Percentiles rank a stretch among this genome's conserved stretches.
Conservation (phyloP, 1,284 basidiomycete species). For the Malassezia japonica region DNA sequence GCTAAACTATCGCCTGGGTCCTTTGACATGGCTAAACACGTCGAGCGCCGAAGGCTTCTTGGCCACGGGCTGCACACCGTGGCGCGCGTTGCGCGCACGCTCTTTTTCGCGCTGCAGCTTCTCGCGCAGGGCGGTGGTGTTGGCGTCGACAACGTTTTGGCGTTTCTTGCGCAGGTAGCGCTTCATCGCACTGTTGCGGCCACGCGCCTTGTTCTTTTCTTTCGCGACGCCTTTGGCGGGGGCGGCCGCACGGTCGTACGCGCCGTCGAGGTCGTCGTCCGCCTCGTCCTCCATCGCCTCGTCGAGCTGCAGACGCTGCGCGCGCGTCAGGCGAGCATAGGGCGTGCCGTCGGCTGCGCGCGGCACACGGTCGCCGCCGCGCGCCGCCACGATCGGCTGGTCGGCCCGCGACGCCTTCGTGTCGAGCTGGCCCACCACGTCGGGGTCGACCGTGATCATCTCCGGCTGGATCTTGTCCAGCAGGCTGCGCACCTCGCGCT, state of each 20-base stretch:
- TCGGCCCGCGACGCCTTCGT: constrained; percentile 62
- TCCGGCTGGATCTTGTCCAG: constrained; percentile 94
- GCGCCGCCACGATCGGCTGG: constrained; percentile 13
- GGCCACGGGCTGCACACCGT: background rate
- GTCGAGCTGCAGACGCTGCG: constrained; percentile 35
- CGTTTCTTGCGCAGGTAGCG: constrained; percentile 40
- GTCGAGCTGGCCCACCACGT: constrained; percentile 58
- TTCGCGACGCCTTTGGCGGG: constrained; percentile 21
- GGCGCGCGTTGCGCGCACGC: constrained; percentile 6
- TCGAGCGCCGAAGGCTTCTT: constrained; percentile 14
- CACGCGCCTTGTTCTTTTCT: constrained; percentile 40
- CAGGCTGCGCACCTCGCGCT: constrained; percentile 80
- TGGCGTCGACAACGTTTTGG: constrained; percentile 41
- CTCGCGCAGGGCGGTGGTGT: constrained; percentile 19
- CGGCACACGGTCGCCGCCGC: constrained; percentile 14
- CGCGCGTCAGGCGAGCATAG: constrained; percentile 33
- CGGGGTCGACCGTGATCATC: constrained; percentile 80
- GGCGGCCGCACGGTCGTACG: constrained; percentile 1
- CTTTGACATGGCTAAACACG: constrained; percentile 9
- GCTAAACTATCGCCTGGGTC: background rate
- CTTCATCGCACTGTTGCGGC: constrained; percentile 39
- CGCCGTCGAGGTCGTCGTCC: constrained; percentile 7
- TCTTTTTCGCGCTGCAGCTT: constrained; percentile 18
- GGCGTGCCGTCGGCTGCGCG: constrained; percentile 35
- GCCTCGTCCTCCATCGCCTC: constrained; percentile 10